These are phyloP conservation scores for Phaeotremella fagi DNA, from an alignment of 768 basidiomycete species.

Conservation along the genomic window DNA sequence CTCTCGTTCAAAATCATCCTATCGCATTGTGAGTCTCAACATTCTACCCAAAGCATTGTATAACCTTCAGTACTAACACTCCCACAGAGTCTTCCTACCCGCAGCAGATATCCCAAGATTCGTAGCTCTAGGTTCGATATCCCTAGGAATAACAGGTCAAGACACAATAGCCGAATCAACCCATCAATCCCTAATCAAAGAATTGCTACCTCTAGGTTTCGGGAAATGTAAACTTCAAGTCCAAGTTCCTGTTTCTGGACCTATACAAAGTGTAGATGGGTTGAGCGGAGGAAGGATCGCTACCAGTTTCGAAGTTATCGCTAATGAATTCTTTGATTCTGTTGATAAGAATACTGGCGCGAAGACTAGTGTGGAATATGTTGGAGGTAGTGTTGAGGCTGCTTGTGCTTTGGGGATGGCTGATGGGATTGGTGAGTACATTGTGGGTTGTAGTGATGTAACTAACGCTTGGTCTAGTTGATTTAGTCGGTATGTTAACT, in stretches of 20 bases:
- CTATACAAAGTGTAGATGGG: constrained; percentile 67
- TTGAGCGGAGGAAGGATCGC: constrained; percentile 89
- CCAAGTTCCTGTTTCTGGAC: constrained; percentile 75
- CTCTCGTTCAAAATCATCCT: constrained; percentile 84
- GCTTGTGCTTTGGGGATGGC: constrained; percentile 94
- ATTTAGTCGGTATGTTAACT: constrained; percentile 78
- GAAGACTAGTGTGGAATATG: constrained; percentile 82
- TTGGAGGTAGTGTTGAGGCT: constrained; percentile 96
- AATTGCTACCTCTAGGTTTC: constrained; percentile 78
- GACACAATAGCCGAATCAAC: constrained; percentile 90
- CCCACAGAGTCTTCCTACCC: constrained; percentile 81
- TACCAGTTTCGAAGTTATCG: constrained; percentile 88
- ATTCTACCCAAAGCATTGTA: neutral
- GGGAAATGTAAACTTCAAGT: constrained; percentile 80
- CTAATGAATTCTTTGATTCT: constrained; percentile 64
- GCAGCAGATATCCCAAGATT: constrained; percentile 97
- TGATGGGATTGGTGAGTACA: constrained; percentile 79
- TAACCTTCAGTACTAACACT: neutral
- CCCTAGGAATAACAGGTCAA: constrained; percentile 95
- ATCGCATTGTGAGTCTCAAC: constrained; percentile 72
- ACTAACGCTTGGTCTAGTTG: constrained; percentile 56
- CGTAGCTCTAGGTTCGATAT: constrained; percentile 94
- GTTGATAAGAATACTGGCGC: constrained; percentile 58
- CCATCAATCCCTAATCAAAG: constrained; percentile 71
- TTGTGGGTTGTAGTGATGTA: neutral